phyloP scores from a whole-genome alignment of 1,139 yeast genomes.

The Kodamaea plutei region DNA sequence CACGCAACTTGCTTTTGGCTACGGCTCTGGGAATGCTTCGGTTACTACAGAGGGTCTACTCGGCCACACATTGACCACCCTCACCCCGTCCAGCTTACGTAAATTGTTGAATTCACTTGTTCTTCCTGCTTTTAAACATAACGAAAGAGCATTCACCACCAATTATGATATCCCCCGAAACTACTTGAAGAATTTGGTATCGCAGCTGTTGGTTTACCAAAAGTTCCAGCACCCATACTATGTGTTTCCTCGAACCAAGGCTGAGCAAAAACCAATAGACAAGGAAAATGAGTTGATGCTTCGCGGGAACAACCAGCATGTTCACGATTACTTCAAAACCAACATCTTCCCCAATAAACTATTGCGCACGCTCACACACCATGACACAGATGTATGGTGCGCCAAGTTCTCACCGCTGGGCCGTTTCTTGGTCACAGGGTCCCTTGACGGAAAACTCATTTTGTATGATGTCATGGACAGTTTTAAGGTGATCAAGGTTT shows the following conservation, averaged over 20 bases:
- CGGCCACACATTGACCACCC: background rate
- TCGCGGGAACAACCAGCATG: conserved; percentile 7
- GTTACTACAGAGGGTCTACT: background rate
- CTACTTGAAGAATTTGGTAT: conserved; percentile 26
- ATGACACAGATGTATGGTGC: conserved; percentile 81
- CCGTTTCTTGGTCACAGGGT: conserved; percentile 67
- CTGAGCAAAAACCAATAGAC: conserved; percentile 6
- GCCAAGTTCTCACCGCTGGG: conserved; percentile 78
- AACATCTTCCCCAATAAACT: conserved; percentile 45
- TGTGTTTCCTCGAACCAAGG: conserved; percentile 28
- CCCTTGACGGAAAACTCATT: conserved; percentile 61
- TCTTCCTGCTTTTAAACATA: conserved; percentile 7
- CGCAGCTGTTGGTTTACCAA: conserved; percentile 27
- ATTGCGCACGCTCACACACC: conserved; percentile 42
- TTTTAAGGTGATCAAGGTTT: conserved; percentile 41
- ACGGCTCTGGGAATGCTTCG: background rate
- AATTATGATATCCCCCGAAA: conserved; percentile 14
- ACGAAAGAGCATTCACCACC: conserved; percentile 7
- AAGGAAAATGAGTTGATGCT: conserved; percentile 9
- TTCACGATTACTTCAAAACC: conserved; percentile 10
- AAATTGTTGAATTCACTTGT: background rate
- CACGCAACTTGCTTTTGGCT: conserved; percentile 16
- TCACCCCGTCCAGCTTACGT: background rate
- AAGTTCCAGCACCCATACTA: conserved; percentile 29
- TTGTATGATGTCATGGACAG: conserved; percentile 62